These are phyloP conservation scores for Candida odintsovae DNA, from an alignment of 805 yeast species.

Conservation along the genomic window DNA sequence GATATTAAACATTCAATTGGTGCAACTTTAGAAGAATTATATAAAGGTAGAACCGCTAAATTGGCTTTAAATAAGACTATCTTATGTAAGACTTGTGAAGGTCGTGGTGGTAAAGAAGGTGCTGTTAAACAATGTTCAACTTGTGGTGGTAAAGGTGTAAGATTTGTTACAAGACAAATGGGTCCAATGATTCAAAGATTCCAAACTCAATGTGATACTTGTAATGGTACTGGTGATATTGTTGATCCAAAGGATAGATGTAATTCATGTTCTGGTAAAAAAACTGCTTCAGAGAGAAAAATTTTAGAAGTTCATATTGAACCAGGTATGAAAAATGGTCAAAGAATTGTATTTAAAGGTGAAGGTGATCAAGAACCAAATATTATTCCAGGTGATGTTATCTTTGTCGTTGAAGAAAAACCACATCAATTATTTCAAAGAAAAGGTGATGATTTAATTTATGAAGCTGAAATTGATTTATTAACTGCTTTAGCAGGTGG, in stretches of 20 bases:
- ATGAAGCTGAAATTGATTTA: conserved; percentile 83
- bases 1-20: conserved; percentile 86
- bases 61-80: conserved; percentile 91
- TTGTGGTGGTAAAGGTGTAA: conserved; percentile 91
- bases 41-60: conserved; percentile 90
- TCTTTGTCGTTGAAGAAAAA: conserved; percentile 86
- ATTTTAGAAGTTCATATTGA: conserved; percentile 90
- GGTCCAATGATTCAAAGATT: conserved; percentile 99
- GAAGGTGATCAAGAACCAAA: conserved; percentile 98
- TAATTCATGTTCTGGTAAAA: conserved; percentile 81
- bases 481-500: conserved; percentile 98
- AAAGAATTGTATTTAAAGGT: conserved; percentile 83
- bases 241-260: conserved; percentile 86
- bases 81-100: conserved; percentile 83
- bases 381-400: conserved; percentile 93
- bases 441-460: conserved; percentile 81
- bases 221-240: conserved; percentile 90
- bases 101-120: conserved; percentile 94
- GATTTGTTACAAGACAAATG: conserved; percentile 93
- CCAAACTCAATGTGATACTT: conserved; percentile 89
- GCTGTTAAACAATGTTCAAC: conserved; percentile 78
- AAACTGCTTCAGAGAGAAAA: conserved; percentile 82
- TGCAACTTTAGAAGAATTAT: conserved; percentile 88
- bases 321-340: conserved; percentile 96
- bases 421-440: conserved; percentile 80